phyloP scores from a whole-genome alignment of 106 monocot genomes.

The Vanilla planifolia region DNA sequence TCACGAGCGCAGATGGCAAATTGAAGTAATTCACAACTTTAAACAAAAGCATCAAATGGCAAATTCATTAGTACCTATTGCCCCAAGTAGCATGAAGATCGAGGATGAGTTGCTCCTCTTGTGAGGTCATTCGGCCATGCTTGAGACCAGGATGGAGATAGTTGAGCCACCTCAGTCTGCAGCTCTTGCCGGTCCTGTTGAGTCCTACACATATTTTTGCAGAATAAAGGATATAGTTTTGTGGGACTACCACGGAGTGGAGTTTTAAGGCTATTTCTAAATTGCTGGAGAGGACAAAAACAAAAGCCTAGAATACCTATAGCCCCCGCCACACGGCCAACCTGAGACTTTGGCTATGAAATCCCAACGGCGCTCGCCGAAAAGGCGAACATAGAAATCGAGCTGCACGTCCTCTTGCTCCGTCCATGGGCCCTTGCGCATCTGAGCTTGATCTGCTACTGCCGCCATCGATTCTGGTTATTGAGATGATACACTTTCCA shows the following conservation, averaged over 20 bases:
- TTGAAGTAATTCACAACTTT: too few relatives aligned
- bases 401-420: slow-evolving; percentile 65
- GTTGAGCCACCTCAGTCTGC: slow-evolving; percentile 13
- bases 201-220: slow-evolving; percentile 34
- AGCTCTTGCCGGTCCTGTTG: slow-evolving; percentile 80
- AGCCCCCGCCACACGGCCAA: slow-evolving; percentile 51
- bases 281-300: too few relatives aligned
- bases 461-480: background rate
- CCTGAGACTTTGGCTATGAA: slow-evolving; percentile 76
- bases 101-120: slow-evolving; percentile 50
- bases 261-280: too few relatives aligned
- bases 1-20: background rate
- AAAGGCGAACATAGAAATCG: slow-evolving; percentile 49
- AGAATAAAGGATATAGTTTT: background rate
- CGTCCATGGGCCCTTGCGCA: slow-evolving; percentile 69
- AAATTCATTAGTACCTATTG: slow-evolving; percentile 45
- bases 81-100: slow-evolving; percentile 64
- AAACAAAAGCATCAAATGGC: background rate
- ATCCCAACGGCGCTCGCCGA: slow-evolving; percentile 79
- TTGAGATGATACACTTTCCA: too few relatives aligned
- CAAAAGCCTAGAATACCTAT: too few relatives aligned
- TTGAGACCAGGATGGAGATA: slow-evolving; percentile 64
- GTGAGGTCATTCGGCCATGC: slow-evolving; percentile 47
- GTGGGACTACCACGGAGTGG: too few relatives aligned
- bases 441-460: slow-evolving; percentile 1